A percentile compares a stretch with the other conserved stretches of the same genome.
Evolutionary conservation across 2,329 filamentous ascomycete genomes (phyloP).

Genomic region (Didymella pinodella): DNA sequence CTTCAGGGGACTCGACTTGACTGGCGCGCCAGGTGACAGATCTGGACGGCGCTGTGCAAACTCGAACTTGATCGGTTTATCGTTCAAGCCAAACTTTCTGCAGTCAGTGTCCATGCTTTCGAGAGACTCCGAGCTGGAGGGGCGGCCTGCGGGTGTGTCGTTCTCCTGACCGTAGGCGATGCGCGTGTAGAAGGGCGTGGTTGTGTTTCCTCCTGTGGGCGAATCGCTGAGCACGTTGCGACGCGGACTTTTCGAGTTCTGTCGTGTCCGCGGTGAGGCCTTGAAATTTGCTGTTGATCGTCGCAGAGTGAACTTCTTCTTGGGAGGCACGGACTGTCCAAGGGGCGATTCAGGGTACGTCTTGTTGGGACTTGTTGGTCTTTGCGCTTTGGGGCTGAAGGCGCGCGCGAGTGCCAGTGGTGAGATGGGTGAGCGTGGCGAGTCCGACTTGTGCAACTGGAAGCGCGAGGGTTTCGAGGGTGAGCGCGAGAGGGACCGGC

Average conservation of each 20-base stretch:
- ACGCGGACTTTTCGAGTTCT: slow-evolving; percentile 77
- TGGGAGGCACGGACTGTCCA: slow-evolving; percentile 64
- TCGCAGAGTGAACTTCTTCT: slow-evolving; percentile 62
- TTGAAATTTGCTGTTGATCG: slow-evolving; percentile 60
- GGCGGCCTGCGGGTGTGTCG: slow-evolving; percentile 41
- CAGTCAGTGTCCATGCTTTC: slow-evolving; percentile 47
- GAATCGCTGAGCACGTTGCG: slow-evolving; percentile 71
- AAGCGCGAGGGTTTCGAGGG: slow-evolving; percentile 82
- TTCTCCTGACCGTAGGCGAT: slow-evolving; percentile 58
- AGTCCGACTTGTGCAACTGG: slow-evolving; percentile 64
- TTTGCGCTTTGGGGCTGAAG: slow-evolving; percentile 53
- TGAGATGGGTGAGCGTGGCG: slow-evolving; percentile 53
- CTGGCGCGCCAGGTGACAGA: slow-evolving; percentile 49
- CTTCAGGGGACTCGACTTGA: slow-evolving; percentile 84
- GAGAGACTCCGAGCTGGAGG: slow-evolving; percentile 32
- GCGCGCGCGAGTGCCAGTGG: slow-evolving; percentile 56
- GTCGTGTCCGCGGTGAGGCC: slow-evolving; percentile 70
- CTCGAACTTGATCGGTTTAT: slow-evolving; percentile 58
- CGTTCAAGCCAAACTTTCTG: slow-evolving; percentile 52
- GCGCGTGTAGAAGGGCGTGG: slow-evolving; percentile 61
- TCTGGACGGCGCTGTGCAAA: slow-evolving; percentile 47
- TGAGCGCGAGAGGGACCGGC: slow-evolving; percentile 90
- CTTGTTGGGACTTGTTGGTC: slow-evolving; percentile 59
- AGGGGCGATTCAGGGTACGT: slow-evolving; percentile 66
- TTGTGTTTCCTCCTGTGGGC: slow-evolving; percentile 74